A percentile compares a stretch with the other conserved stretches of the same genome.
Evolutionary conservation across 148 eudicot genomes (phyloP).

Genomic region (Rhododendron griersonianum): DNA sequence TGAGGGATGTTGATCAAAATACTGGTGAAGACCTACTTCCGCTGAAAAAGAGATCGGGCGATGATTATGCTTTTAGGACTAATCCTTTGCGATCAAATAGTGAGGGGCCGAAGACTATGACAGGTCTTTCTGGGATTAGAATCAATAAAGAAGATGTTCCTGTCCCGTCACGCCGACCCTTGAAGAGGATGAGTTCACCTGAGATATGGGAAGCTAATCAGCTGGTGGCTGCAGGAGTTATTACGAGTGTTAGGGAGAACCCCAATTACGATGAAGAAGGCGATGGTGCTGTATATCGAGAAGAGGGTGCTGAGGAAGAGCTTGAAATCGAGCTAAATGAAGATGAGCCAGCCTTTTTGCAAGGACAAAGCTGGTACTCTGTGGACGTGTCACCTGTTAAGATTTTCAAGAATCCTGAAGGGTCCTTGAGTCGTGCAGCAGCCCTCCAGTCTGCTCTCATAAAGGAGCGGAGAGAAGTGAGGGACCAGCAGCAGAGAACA

Average conservation of each 20-base stretch:
- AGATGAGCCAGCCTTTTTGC: slow-evolving; percentile 78
- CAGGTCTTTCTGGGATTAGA: too few relatives aligned
- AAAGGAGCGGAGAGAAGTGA: slow-evolving; percentile 88
- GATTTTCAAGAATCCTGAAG: slow-evolving; percentile 87
- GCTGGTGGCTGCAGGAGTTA: slow-evolving; percentile 76
- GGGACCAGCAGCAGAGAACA: slow-evolving; percentile 80
- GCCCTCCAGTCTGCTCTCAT: slow-evolving; percentile 77
- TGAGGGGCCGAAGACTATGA: too few relatives aligned
- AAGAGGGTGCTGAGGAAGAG: slow-evolving; percentile 83
- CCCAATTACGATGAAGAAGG: slow-evolving; percentile 74
- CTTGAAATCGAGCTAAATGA: slow-evolving; percentile 88
- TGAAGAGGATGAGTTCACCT: slow-evolving; percentile 82
- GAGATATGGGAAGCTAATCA: slow-evolving; percentile 92
- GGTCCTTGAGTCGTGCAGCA: slow-evolving; percentile 89
- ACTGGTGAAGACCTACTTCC: too few relatives aligned
- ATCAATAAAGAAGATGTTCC: too few relatives aligned
- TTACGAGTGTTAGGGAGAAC: slow-evolving; percentile 55
- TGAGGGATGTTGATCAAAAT: slow-evolving; percentile 64
- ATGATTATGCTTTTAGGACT: slow-evolving; percentile 24
- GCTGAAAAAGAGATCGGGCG: slow-evolving; percentile 33
- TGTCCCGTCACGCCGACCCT: too few relatives aligned
- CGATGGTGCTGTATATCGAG: slow-evolving; percentile 69
- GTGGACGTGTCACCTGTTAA: slow-evolving; percentile 88
- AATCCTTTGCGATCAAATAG: too few relatives aligned
- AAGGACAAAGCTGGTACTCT: slow-evolving; percentile 69